Evolutionary conservation across 1,284 basidiomycete genomes (phyloP), one percentile per base, ranked within the genome.

Genomic region (Austroboletus olivaceoglutinosus): DNA sequence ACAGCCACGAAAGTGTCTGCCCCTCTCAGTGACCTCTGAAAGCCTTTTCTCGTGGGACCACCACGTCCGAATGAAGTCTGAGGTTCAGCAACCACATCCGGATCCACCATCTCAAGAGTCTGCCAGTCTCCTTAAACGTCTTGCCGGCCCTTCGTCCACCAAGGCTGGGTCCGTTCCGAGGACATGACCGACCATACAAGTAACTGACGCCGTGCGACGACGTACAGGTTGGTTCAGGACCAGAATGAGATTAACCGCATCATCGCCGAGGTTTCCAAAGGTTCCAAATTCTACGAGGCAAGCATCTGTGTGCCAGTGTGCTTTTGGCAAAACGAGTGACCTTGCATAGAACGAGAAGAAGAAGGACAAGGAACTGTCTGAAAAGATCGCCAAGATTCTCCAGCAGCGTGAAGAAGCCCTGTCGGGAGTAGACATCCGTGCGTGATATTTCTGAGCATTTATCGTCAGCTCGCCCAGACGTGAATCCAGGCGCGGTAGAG

Each of bases 231-330:
- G 50, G 77, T 86, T 10, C 82, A 82, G 54, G 89, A 91, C 58
- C 89, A 91, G 62, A 79, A 80, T 21, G 87, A 88, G 64, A 88
- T 91, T 34, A 91, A 91, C 58, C 81, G 80, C 16, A 77, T 89
- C 45, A 91, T 91, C 52, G 86, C 87, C 2, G 86, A 91, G 50
- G 88, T 79, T 16, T 91, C 88, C 2, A 90, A 88, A 60, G 89
- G 89, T 2, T 90, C 89, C 34, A 88, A 89, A 64, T 91, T 88
- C 67, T 91, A 91, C 63, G 86, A 91, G 72, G 88, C 81, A 62
- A 58, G 73, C 51, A 36, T 41, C 44, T 31, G n/a, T 3, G 27
- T 29, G 33, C 37, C 37, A 18, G n/a, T 8, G n/a, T 36, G 44
- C 16, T 18, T 27, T 47, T 45, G 27, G 41, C 40, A 19, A 42